Percentiles rank a stretch among this genome's conserved stretches.
Evolutionary conservation across 441 rosid genomes (phyloP).

Genomic region (Manihot esculenta): DNA sequence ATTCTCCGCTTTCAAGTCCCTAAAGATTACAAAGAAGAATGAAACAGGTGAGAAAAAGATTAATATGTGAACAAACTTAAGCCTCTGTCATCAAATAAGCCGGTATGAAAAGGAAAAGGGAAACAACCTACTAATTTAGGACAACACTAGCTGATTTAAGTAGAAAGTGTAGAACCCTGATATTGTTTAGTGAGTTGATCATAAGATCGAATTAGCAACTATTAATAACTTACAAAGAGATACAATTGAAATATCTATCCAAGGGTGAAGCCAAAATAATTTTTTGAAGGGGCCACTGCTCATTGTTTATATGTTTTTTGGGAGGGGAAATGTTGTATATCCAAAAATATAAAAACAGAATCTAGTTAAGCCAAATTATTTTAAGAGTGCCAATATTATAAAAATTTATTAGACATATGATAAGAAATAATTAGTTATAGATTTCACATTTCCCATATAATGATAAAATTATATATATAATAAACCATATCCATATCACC

Average conservation of each 20-base stretch:
- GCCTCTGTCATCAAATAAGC: neutral
- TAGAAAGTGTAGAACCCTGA: neutral
- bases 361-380: too few species aligned
- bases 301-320: too few species aligned
- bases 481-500: neutral
- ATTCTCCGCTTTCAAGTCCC: slow-evolving; percentile 96
- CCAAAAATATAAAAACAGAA: too few species aligned
- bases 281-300: too few species aligned
- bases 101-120: neutral
- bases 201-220: neutral
- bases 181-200: neutral
- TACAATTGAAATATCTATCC: neutral
- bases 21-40: slow-evolving; percentile 31
- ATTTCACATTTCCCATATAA: too few species aligned
- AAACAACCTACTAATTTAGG: neutral
- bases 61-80: neutral
- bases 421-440: too few species aligned
- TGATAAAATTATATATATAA: too few species aligned
- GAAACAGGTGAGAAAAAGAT: neutral
- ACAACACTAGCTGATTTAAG: neutral
- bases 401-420: too few species aligned
- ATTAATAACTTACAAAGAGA: neutral
- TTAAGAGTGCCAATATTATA: too few species aligned
- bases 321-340: too few species aligned
- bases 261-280: too few species aligned